Percentiles rank a stretch among this genome's conserved stretches.
Conservation (phyloP, 306 rosid genomes). For the Malus sieversii region DNA sequence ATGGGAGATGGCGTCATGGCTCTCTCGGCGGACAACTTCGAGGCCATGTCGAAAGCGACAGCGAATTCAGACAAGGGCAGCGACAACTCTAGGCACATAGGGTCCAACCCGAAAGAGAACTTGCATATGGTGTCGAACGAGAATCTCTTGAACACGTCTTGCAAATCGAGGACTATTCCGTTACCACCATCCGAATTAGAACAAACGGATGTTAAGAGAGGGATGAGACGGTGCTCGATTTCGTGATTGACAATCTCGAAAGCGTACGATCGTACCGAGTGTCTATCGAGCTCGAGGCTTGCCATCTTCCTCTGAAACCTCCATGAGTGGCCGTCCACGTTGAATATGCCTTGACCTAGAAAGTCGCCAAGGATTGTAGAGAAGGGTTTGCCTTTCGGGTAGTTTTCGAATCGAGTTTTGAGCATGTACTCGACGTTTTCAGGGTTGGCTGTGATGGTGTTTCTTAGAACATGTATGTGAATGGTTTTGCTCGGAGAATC, state of each 20-base stretch:
- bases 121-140: conserved; percentile 59
- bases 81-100: conserved; percentile 50
- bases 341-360: conserved; percentile 73
- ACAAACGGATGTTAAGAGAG: conserved; percentile 26
- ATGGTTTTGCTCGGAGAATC: conserved; percentile 55
- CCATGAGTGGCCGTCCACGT: conserved; percentile 77
- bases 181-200: background rate
- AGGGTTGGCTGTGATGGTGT: conserved; percentile 68
- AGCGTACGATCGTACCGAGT: conserved; percentile 46
- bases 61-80: conserved; percentile 62
- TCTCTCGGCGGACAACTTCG: conserved; percentile 66
- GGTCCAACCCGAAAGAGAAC: conserved; percentile 78
- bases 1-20: conserved; percentile 63
- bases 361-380: conserved; percentile 63
- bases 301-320: conserved; percentile 65
- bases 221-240: conserved; percentile 47
- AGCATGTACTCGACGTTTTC: conserved; percentile 73
- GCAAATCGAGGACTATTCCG: conserved; percentile 41
- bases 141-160: conserved; percentile 63
- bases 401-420: conserved; percentile 57
- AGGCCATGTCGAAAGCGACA: conserved; percentile 56
- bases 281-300: conserved; percentile 37
- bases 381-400: conserved; percentile 68
- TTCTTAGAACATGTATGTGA: conserved; percentile 58
- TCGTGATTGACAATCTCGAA: conserved; percentile 55